These are phyloP conservation scores for Cadophora malorum DNA, from an alignment of 2,329 filamentous ascomycete species.

Conservation along the genomic window DNA sequence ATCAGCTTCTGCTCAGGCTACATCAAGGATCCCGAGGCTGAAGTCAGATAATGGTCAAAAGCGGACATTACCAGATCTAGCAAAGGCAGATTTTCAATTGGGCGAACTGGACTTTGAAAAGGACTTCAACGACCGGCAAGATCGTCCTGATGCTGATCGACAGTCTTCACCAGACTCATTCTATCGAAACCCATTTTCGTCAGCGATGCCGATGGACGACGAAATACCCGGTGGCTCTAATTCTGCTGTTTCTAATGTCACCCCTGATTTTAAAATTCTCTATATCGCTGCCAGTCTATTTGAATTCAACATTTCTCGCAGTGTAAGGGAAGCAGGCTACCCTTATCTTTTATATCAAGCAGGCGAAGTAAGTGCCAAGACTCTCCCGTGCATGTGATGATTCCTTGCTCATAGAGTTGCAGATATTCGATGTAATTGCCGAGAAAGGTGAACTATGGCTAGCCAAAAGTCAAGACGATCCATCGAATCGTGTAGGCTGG, in stretches of 20 bases:
- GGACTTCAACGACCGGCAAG: background rate
- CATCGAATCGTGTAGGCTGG: constrained; percentile 81
- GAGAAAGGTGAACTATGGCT: constrained; percentile 97
- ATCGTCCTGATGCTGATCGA: background rate
- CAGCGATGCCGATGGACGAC: background rate
- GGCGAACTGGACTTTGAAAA: background rate
- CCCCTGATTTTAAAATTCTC: constrained; percentile 1
- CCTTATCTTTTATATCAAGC: constrained; percentile 1
- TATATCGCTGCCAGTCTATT: constrained; percentile 15
- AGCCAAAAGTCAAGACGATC: constrained; percentile 93
- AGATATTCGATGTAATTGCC: constrained; percentile 71
- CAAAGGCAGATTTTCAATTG: background rate
- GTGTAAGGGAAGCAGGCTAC: background rate
- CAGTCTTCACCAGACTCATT: background rate
- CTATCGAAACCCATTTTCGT: background rate
- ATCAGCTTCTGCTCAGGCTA: too few species aligned
- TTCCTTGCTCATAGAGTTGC: background rate
- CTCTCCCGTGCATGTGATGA: background rate
- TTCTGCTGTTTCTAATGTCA: background rate
- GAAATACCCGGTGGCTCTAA: background rate
- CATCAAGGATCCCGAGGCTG: too few species aligned
- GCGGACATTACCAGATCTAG: too few species aligned
- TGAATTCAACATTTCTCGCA: background rate
- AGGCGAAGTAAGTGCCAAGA: background rate
- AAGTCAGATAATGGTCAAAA: too few species aligned